Conservation (phyloP, 495 filamentous ascomycete genomes). For the Collariella sp. region DNA sequence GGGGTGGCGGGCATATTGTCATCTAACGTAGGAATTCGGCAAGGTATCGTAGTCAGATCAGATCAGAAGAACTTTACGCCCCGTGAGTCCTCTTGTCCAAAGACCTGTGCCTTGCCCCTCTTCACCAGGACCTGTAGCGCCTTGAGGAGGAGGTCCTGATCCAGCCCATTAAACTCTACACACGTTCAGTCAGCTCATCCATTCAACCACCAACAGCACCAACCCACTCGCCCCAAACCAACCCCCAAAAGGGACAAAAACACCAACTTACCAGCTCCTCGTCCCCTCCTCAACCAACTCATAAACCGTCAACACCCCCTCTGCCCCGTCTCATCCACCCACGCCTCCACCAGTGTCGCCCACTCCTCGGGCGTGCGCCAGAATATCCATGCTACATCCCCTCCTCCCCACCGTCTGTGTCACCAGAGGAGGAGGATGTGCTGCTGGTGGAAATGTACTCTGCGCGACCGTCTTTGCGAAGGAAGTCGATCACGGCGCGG, state of each 20-base stretch:
- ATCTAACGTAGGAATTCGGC: background rate
- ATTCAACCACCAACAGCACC: no score
- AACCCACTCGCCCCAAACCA: background rate
- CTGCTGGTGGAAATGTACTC: constrained; percentile 49
- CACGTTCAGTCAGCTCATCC: background rate
- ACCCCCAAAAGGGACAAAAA: background rate
- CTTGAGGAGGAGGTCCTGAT: constrained; percentile 66
- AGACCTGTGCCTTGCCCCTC: constrained; percentile 84
- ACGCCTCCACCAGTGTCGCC: constrained; percentile 36
- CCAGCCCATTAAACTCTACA: constrained; percentile 85
- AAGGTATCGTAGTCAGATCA: background rate
- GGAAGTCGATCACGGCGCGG: constrained; percentile 61
- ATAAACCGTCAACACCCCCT: constrained; percentile 44
- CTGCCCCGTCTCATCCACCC: constrained; percentile 42
- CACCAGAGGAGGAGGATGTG: constrained; percentile 38
- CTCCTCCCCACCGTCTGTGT: constrained; percentile 46
- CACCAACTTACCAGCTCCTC: constrained; percentile 28
- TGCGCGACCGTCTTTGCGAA: constrained; percentile 57
- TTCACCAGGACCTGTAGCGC: constrained; percentile 75
- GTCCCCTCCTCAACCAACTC: constrained; percentile 39
- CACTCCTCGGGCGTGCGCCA: constrained; percentile 45
- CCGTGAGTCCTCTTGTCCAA: constrained; percentile 74
- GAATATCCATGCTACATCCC: constrained; percentile 36
- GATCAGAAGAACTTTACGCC: constrained; percentile 92
- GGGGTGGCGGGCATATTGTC: no score